Base-by-base conservation (phyloP, 495 filamentous ascomycete species). In the Parathielavia appendiculata region DNA sequence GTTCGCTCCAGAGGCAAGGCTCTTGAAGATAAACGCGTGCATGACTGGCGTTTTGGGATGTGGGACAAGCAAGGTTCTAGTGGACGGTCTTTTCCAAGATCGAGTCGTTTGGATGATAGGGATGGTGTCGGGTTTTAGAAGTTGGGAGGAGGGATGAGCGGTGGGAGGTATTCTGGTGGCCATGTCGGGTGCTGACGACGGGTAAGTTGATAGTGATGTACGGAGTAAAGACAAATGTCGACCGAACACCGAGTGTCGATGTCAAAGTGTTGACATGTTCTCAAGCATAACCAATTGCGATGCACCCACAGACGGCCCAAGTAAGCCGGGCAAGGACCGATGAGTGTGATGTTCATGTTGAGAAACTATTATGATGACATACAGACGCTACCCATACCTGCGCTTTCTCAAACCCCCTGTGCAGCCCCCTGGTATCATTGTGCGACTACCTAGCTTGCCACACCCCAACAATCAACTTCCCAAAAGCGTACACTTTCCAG, bases 31-130 rank as follows among this genome's bases (percentile, higher is more conserved):
- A 54, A 55, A 61, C 55, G 61, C 34, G 38, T 45, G 55, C 54
- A 64, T 64, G 62, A 60, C 45, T 58, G 62, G 62, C 54, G 62
- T 61, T 58, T 56, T 23, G 57, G 47, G 44, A 17, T 45, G 48
- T 26, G 56, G 51, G 51, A 22, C 32, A 16, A 0, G 19, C 30
- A 5, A 40, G 17, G 16, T 30, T 41, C 32, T 45, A 12, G 54
- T 22, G 50, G 51, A 40, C 38, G 9, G 38, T n/a, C 30, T 30
- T 51, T 54, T 36, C 23, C 17, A 45, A 50, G 52, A 53, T 40
- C 40, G 38, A 32, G 16, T 45, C 35, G 43, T 58, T 54, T 50
- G 51, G 51, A 60, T 52, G 16, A 36, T 10, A 35, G 22, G 30
- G 56, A 34, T 50, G 43, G 55, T 50, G 54, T 14, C 48, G 38